A percentile compares a stretch with the other conserved stretches of the same genome.
These are phyloP conservation scores for Citrus unshiu DNA, from an alignment of 345 rosid genomes.

Conservation along the genomic window DNA sequence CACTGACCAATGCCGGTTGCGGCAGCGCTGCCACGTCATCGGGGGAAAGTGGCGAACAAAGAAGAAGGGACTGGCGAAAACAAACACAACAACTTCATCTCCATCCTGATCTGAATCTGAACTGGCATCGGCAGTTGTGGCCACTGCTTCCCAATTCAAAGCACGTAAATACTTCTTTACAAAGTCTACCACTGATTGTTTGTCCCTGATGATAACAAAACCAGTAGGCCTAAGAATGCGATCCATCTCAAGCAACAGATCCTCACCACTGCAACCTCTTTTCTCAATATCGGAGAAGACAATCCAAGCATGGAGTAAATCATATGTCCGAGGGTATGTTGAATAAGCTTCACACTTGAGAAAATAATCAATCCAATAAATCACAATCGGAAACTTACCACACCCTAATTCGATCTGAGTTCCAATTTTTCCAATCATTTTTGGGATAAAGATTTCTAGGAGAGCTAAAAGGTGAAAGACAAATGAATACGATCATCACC, in stretches of 20 bases:
- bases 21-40: no score
- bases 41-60: no score
- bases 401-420: neutral
- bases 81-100: constrained; percentile 33
- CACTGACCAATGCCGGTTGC: no score
- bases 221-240: constrained; percentile 90
- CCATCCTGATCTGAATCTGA: constrained; percentile 55
- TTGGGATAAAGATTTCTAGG: neutral
- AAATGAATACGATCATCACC: neutral
- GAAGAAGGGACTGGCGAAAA: no score
- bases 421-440: neutral
- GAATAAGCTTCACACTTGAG: constrained; percentile 93
- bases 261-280: constrained; percentile 79
- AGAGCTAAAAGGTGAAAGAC: neutral
- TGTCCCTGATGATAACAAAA: constrained; percentile 69
- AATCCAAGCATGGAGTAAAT: constrained; percentile 77
- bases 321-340: constrained; percentile 88
- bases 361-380: constrained; percentile 5
- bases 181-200: constrained; percentile 50
- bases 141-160: constrained; percentile 83
- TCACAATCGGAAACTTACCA: neutral
- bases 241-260: constrained; percentile 89
- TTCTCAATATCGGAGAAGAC: constrained; percentile 61
- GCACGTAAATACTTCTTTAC: constrained; percentile 67
- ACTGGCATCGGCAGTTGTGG: constrained; percentile 36